Base-by-base conservation (phyloP, 75 land plant genomes). In the Pinus taeda region DNA sequence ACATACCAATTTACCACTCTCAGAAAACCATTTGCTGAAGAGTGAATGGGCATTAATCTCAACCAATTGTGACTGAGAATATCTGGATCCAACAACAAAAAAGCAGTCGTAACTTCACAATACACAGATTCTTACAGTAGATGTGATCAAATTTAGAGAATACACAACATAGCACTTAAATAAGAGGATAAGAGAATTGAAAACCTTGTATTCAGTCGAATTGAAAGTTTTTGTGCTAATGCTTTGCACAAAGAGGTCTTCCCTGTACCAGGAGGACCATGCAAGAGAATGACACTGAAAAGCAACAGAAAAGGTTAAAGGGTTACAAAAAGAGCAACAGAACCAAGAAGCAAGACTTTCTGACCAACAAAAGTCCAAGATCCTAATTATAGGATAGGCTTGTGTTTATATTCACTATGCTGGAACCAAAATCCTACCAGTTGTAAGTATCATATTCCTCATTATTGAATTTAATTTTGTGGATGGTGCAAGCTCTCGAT, bases 21-120 rank as follows among this genome's bases (percentile, higher is more conserved):
- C 98, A 37, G 98, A 96, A 77, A 93, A 96, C 98, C 98, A 96
- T 87, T 96, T 96, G 81, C 98, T 96, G 80, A 96, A 96, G 57
- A 96, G 83, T 33, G 98, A 96, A 88, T 96, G 97, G 18, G 98
- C 98, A 90, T 96, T 93, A 60, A 96, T 90, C 80, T 96, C 98
- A 71, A 96, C 83, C 83, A 96, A 74, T 65, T 88, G 97, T 61
- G 86, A 79, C 49, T 85, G 85, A 22, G 92, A 81, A 77, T 90
- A 96, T 80, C 98, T 96, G 83, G 56, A 53, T 39, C 15, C 3
- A 55, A 60, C 58, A 65, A 26, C 67, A 22, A 60, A 60, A 75
- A 39, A 22, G 56, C 20, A 73, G 26, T 56, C 15, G 59, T 58
- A 49, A 72, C 2, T 78, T 57, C 29, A 15, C 6, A 39, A 59